A percentile compares a stretch with the other conserved stretches of the same genome.
These are phyloP conservation scores for Sclerotinia borealis DNA, from an alignment of 2,329 filamentous ascomycete genomes.

Conservation along the genomic window DNA sequence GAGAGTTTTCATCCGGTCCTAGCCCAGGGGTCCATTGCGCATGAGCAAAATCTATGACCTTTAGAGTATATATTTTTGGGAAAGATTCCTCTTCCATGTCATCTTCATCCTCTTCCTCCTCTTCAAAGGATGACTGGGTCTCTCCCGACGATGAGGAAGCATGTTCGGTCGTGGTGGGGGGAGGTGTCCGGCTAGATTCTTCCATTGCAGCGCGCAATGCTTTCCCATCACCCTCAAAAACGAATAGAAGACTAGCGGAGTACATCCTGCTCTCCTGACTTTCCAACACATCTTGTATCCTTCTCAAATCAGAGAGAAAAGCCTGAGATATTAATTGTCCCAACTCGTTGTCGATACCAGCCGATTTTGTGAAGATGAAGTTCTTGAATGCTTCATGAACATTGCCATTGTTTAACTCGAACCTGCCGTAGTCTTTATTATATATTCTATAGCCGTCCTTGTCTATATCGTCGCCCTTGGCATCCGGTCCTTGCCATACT, in stretches of 20 bases:
- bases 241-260: constrained; percentile 49
- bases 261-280: constrained; percentile 58
- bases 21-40: constrained; percentile 72
- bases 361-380: constrained; percentile 52
- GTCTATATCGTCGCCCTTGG: constrained; percentile 47
- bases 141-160: constrained; percentile 29
- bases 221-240: constrained; percentile 57
- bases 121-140: constrained; percentile 20
- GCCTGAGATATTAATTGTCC: constrained; percentile 49
- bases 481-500: constrained; percentile 51
- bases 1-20: constrained; percentile 78
- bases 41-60: constrained; percentile 96
- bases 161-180: constrained; percentile 23
- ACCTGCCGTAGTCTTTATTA: constrained; percentile 57
- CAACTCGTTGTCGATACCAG: constrained; percentile 53
- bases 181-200: constrained; percentile 30
- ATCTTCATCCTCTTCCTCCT: constrained; percentile 47
- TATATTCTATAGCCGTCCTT: constrained; percentile 52
- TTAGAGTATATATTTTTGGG: constrained; percentile 69
- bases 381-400: constrained; percentile 47
- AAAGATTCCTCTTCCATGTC: constrained; percentile 49
- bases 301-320: constrained; percentile 48
- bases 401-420: constrained; percentile 47
- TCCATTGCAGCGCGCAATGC: constrained; percentile 39
- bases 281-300: constrained; percentile 48